phyloP scores from a whole-genome alignment of 768 basidiomycete species.

The Auricularia heimuer region DNA sequence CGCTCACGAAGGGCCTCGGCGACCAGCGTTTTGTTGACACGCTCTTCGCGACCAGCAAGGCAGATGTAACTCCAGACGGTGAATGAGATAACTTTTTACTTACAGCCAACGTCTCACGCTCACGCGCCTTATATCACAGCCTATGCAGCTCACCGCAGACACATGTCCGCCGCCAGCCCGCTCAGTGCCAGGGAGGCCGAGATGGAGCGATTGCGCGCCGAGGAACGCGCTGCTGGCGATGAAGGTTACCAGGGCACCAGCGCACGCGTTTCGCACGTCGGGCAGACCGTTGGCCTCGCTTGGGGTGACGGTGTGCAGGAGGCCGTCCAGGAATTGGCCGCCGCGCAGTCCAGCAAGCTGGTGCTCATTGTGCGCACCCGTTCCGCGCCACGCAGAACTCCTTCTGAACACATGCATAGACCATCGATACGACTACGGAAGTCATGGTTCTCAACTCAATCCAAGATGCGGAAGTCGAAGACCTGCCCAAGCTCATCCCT shows the following conservation, averaged over 20 bases:
- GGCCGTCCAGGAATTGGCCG: conserved; percentile 50
- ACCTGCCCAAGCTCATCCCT: conserved; percentile 43
- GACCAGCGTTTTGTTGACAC: conserved; percentile 51
- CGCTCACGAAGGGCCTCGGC: conserved; percentile 64
- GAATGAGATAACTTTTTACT: neutral
- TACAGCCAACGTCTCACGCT: neutral
- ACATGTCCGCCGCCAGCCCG: conserved; percentile 68
- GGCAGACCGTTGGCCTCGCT: conserved; percentile 45
- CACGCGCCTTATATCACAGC: conserved; percentile 21
- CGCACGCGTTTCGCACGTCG: conserved; percentile 42
- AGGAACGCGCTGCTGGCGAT: conserved; percentile 51
- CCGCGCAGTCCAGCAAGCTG: conserved; percentile 38
- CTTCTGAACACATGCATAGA: conserved; percentile 28
- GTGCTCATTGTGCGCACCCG: conserved; percentile 52
- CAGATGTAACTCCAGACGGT: conserved; percentile 46
- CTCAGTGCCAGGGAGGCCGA: conserved; percentile 77
- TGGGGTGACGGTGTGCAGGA: conserved; percentile 61
- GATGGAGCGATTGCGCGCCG: conserved; percentile 63
- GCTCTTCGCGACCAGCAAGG: conserved; percentile 69
- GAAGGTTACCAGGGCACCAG: conserved; percentile 14
- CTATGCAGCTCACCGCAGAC: conserved; percentile 63
- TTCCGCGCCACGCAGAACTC: neutral
- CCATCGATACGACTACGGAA: conserved; percentile 57
- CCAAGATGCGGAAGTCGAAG: conserved; percentile 30
- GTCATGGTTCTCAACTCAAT: conserved; percentile 38